phyloP scores from a whole-genome alignment of 2,329 filamentous ascomycete genomes.

The Graphiopsis chlorocephala region DNA sequence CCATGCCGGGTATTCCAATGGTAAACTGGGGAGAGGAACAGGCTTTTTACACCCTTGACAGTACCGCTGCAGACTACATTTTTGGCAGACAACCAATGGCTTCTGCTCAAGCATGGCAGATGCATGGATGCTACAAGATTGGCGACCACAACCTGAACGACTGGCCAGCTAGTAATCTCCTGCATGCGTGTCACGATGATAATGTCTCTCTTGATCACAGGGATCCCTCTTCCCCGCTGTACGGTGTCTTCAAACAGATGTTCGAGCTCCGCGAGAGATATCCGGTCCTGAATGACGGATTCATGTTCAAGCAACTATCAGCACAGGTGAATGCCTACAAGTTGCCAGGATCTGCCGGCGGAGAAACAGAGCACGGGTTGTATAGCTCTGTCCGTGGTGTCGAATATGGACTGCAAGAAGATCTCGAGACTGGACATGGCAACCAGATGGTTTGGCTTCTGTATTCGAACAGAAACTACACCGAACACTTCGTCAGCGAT shows the following conservation, averaged over 20 bases:
- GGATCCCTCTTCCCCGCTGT: constrained; percentile 59
- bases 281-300: constrained; percentile 60
- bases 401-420: constrained; percentile 52
- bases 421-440: constrained; percentile 40
- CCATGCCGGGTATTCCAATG: constrained; percentile 60
- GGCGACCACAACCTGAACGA: constrained; percentile 56
- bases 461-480: constrained; percentile 50
- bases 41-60: constrained; percentile 62
- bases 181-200: constrained; percentile 56
- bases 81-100: constrained; percentile 64
- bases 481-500: constrained; percentile 55
- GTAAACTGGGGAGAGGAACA: constrained; percentile 65
- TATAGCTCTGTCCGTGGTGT: constrained; percentile 58
- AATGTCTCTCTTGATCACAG: constrained; percentile 59
- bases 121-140: constrained; percentile 61
- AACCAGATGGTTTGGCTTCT: constrained; percentile 54
- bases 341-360: constrained; percentile 52
- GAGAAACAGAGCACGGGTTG: constrained; percentile 56
- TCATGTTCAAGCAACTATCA: constrained; percentile 54
- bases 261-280: constrained; percentile 59
- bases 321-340: constrained; percentile 53
- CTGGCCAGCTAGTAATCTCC: constrained; percentile 55
- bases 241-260: constrained; percentile 61
- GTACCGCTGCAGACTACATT: constrained; percentile 62
- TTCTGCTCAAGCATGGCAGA: constrained; percentile 60